Evolutionary conservation across 176 grass and related monocot species (phyloP).

Genomic region (Calamus simplicifolius): DNA sequence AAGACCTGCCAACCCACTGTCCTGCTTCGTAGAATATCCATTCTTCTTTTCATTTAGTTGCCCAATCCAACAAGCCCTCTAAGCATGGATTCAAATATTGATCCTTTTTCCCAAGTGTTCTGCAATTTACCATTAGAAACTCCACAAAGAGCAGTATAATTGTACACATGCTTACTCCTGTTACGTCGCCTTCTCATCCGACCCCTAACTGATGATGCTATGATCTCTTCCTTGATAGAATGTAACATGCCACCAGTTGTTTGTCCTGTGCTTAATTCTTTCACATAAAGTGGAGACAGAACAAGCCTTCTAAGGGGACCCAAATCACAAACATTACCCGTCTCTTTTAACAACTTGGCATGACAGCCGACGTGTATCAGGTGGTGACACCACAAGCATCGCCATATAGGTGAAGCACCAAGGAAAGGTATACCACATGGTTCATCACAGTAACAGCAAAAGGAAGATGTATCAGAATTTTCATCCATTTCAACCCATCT

Average conservation of each 20-base stretch:
- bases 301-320: constrained; percentile 56
- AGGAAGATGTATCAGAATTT: constrained; percentile 43
- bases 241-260: constrained; percentile 36
- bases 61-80: constrained; percentile 37
- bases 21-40: constrained; percentile 6
- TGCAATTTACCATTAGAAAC: constrained; percentile 18
- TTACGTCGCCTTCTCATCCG: constrained; percentile 38
- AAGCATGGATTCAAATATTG: constrained; percentile 41
- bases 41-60: constrained; percentile 41
- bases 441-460: constrained; percentile 79
- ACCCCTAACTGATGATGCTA: constrained; percentile 31
- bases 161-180: constrained; percentile 35
- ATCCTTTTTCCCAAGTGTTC: constrained; percentile 10
- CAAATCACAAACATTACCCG: constrained; percentile 56
- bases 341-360: constrained; percentile 55
- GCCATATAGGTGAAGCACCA: constrained; percentile 81
- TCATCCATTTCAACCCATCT: constrained; percentile 62
- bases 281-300: constrained; percentile 71
- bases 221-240: constrained; percentile 52
- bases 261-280: constrained; percentile 38
- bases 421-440: constrained; percentile 55
- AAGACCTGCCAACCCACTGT: constrained; percentile 18
- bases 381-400: constrained; percentile 78
- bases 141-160: constrained; percentile 18
- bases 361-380: constrained; percentile 86